phyloP scores from a whole-genome alignment of 257 asterid species.

The Solanum virginianum region DNA sequence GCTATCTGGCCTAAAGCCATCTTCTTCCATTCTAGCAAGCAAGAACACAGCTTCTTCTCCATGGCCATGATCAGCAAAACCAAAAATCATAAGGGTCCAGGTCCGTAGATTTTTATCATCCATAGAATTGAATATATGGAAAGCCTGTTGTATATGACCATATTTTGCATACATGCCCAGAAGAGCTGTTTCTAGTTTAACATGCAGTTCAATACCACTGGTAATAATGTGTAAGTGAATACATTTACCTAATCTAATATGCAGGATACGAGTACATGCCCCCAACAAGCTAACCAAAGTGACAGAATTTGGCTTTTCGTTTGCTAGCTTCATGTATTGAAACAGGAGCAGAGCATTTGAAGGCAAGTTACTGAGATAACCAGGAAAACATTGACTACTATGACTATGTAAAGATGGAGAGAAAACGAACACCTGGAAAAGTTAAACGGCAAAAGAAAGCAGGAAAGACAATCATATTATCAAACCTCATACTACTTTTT shows the following conservation, averaged over 20 bases:
- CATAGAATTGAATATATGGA: conserved; percentile 28
- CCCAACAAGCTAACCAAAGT: conserved; percentile 48
- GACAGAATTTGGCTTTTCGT: conserved; percentile 39
- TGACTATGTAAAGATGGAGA: neutral
- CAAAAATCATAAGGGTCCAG: conserved; percentile 71
- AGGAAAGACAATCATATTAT: neutral
- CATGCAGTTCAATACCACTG: conserved; percentile 27
- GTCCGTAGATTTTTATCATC: conserved; percentile 32
- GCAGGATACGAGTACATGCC: conserved; percentile 54
- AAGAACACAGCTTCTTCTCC: conserved; percentile 46
- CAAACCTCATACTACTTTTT: too few species aligned
- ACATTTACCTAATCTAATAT: conserved; percentile 37
- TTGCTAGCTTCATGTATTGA: conserved; percentile 25
- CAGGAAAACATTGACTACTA: neutral
- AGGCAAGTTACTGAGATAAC: conserved; percentile 29
- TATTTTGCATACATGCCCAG: conserved; percentile 55
- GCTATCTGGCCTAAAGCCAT: conserved; percentile 42
- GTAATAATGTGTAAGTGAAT: conserved; percentile 42
- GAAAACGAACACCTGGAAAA: neutral
- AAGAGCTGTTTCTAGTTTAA: conserved; percentile 53
- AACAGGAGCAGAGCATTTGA: conserved; percentile 40
- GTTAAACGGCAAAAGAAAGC: neutral
- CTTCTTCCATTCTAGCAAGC: conserved; percentile 43
- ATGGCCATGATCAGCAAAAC: conserved; percentile 43
- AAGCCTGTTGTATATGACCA: conserved; percentile 43